phyloP scores from a whole-genome alignment of 805 yeast genomes.

The Candida vaughaniae region DNA sequence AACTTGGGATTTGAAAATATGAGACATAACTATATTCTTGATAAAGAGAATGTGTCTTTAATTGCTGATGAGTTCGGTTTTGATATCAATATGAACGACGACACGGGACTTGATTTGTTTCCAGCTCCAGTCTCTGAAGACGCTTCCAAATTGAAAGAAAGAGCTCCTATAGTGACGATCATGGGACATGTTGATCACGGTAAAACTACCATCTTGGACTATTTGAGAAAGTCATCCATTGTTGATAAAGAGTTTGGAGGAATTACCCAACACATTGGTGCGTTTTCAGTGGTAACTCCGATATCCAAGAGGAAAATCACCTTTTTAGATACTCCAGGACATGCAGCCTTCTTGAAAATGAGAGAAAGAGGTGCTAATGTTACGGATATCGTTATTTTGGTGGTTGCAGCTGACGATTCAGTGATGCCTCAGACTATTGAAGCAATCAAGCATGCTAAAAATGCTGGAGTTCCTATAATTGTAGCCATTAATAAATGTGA shows the following conservation, averaged over 20 bases:
- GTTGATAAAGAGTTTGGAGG: slow-evolving; percentile 91
- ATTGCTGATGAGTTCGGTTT: slow-evolving; percentile 89
- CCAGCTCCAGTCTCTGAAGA: slow-evolving; percentile 44
- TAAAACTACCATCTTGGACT: slow-evolving; percentile 89
- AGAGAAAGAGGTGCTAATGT: slow-evolving; percentile 93
- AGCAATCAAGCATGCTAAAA: slow-evolving; percentile 89
- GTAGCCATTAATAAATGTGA: slow-evolving; percentile 95
- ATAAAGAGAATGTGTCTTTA: slow-evolving; percentile 79
- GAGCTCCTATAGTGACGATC: slow-evolving; percentile 94
- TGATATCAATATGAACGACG: slow-evolving; percentile 54
- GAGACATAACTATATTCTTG: slow-evolving; percentile 77
- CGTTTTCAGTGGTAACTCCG: slow-evolving; percentile 84
- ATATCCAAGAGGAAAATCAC: slow-evolving; percentile 74
- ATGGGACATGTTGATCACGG: slow-evolving; percentile 99
- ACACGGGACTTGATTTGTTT: slow-evolving; percentile 59
- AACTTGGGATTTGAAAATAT: slow-evolving; percentile 71
- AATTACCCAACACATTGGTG: slow-evolving; percentile 97
- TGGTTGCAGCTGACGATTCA: slow-evolving; percentile 96
- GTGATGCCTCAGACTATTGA: slow-evolving; percentile 97
- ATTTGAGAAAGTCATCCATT: slow-evolving; percentile 78
- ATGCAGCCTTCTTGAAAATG: slow-evolving; percentile 95
- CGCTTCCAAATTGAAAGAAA: slow-evolving; percentile 42
- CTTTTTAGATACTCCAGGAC: slow-evolving; percentile 96
- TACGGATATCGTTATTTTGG: slow-evolving; percentile 88
- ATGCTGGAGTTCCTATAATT: slow-evolving; percentile 76